phyloP scores from a whole-genome alignment of 2,329 filamentous ascomycete species.

The Paracoccidioides brasiliensis region DNA sequence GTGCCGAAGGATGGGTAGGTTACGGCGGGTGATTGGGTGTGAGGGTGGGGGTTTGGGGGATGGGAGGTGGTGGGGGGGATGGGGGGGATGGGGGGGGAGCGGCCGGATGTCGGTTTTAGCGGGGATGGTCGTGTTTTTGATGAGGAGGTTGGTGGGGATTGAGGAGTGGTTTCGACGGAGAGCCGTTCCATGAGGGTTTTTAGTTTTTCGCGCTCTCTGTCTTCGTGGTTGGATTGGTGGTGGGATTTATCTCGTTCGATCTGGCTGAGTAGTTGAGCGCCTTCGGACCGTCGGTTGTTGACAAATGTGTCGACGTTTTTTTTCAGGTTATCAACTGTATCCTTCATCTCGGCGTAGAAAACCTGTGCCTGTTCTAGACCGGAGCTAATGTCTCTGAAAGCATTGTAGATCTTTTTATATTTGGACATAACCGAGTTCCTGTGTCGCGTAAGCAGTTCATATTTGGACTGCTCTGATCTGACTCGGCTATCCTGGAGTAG shows the following conservation, averaged over 20 bases:
- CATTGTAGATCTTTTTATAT: constrained; percentile 85
- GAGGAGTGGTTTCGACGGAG: constrained; percentile 56
- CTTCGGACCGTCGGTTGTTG: constrained; percentile 83
- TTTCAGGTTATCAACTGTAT: constrained; percentile 78
- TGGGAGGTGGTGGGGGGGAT: constrained; percentile 28
- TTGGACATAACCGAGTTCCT: constrained; percentile 66
- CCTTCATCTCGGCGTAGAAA: constrained; percentile 93
- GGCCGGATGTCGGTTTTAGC: constrained; percentile 22
- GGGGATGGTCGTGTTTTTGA: constrained; percentile 21
- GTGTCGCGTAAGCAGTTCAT: constrained; percentile 76
- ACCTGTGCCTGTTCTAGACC: constrained; percentile 77
- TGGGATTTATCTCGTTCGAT: constrained; percentile 69
- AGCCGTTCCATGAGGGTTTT: constrained; percentile 89
- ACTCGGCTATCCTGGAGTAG: constrained; percentile 90
- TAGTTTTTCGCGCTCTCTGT: constrained; percentile 73
- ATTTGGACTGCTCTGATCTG: constrained; percentile 85
- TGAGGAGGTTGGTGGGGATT: constrained; percentile 34
- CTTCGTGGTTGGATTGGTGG: constrained; percentile 48
- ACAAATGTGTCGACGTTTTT: constrained; percentile 98
- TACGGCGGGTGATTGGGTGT: not conserved
- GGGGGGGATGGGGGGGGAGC: constrained; percentile 26
- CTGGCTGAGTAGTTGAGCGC: constrained; percentile 72
- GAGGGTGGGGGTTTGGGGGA: constrained; percentile 11
- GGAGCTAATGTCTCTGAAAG: constrained; percentile 77
- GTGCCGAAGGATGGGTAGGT: constrained; percentile 21